A percentile compares a stretch with the other conserved stretches of the same genome.
Evolutionary conservation across 2,329 filamentous ascomycete species (phyloP).

Genomic region (Aspergillus luchuensis): DNA sequence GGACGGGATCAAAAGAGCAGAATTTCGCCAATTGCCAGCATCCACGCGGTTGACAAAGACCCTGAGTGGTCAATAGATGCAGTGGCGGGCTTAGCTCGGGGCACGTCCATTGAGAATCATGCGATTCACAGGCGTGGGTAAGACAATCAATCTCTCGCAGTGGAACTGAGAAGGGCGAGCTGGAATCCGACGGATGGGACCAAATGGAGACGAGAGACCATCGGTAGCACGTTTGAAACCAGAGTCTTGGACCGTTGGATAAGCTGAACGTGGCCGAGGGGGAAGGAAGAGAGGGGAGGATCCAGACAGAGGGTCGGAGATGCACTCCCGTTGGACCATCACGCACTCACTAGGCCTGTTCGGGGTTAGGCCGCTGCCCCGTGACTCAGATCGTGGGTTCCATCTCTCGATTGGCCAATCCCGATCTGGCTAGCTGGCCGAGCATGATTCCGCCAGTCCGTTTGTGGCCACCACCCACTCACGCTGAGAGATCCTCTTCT

Average conservation of each 20-base stretch:
- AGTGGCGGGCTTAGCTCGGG: not conserved
- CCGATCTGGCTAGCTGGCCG: not conserved
- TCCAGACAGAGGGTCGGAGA: not conserved
- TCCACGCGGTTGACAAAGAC: not conserved
- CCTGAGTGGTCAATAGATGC: not conserved
- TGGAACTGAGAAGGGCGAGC: not conserved
- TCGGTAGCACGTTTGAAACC: not conserved
- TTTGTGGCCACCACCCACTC: not conserved
- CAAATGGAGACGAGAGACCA: not conserved
- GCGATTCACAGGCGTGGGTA: not conserved
- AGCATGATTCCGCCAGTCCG: not conserved
- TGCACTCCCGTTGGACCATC: not conserved
- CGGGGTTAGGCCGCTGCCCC: not conserved
- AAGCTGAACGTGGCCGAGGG: not conserved
- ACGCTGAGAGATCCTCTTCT: too few relatives aligned
- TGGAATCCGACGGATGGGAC: not conserved
- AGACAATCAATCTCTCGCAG: slow-evolving; percentile 11
- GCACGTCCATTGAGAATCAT: slow-evolving; percentile 6
- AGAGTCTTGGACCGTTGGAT: not conserved
- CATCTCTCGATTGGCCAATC: not conserved
- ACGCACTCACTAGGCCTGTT: not conserved
- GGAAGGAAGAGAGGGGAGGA: not conserved
- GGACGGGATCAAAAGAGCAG: not conserved
- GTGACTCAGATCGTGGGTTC: not conserved
- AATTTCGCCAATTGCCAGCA: not conserved